Percentiles rank a stretch among this genome's conserved stretches.
phyloP scores from a whole-genome alignment of 164 flowering plant species.

The Magnolia kwangsiensis region DNA sequence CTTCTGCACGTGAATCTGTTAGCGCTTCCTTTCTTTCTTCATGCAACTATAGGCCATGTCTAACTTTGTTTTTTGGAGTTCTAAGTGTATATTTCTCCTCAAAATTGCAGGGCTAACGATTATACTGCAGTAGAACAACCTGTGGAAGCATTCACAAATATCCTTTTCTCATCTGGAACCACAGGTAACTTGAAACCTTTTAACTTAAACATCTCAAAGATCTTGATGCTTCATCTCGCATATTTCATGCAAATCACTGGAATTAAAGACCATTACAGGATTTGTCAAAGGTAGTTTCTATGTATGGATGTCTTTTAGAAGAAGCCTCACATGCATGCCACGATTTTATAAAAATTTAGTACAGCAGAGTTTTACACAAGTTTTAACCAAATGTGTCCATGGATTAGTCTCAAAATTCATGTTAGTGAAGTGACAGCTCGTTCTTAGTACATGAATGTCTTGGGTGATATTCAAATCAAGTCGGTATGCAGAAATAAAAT shows the following conservation, averaged over 20 bases:
- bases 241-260: neutral
- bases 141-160: slow-evolving; percentile 70
- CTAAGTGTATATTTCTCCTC: slow-evolving; percentile 10
- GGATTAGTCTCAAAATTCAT: no score
- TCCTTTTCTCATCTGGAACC: slow-evolving; percentile 97
- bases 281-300: neutral
- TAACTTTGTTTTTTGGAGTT: neutral
- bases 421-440: no score
- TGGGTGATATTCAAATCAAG: no score
- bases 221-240: neutral
- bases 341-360: no score
- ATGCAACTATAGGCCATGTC: no score
- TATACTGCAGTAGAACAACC: slow-evolving; percentile 61
- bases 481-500: no score
- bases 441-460: no score
- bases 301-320: no score
- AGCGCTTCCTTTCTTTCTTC: neutral
- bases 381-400: no score
- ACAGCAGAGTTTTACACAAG: no score
- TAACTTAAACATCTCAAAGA: neutral
- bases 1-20: neutral
- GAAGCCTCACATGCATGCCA: no score
- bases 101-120: slow-evolving; percentile 47
- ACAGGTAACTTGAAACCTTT: slow-evolving; percentile 51
- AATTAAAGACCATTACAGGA: neutral